Evolutionary conservation across 495 filamentous ascomycete genomes (phyloP).

Genomic region (Peziza echinospora): DNA sequence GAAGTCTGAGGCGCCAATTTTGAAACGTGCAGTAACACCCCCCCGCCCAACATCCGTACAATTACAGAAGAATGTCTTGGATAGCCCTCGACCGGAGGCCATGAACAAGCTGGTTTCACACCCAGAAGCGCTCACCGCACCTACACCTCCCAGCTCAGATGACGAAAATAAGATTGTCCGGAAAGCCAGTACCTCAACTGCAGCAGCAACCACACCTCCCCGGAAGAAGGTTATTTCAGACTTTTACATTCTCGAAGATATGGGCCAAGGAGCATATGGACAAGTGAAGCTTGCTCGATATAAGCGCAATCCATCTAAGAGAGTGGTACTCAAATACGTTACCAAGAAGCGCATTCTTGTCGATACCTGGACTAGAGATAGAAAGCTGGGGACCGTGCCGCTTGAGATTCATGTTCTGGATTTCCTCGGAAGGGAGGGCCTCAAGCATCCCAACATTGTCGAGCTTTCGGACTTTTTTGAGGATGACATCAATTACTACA

Average conservation of each 20-base stretch:
- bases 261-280: conserved; percentile 95
- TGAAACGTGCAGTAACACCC: conserved; percentile 41
- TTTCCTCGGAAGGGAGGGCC: conserved; percentile 68
- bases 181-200: conserved; percentile 1
- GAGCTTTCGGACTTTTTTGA: conserved; percentile 99
- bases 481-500: conserved; percentile 95
- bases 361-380: conserved; percentile 94
- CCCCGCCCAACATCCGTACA: conserved; percentile 30
- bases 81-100: conserved; percentile 46
- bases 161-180: conserved; percentile 10
- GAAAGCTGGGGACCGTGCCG: conserved; percentile 84
- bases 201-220: conserved; percentile 19
- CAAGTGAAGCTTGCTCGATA: conserved; percentile 92
- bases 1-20: conserved; percentile 34
- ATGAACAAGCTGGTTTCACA: conserved; percentile 21
- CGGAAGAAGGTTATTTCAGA: conserved; percentile 57
- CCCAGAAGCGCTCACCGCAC: background rate
- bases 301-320: conserved; percentile 50
- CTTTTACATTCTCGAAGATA: conserved; percentile 86
- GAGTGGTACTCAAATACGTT: conserved; percentile 91
- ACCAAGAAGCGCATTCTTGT: conserved; percentile 93
- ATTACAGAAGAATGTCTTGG: conserved; percentile 21
- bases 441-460: conserved; percentile 86
- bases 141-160: conserved; percentile 17
- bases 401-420: conserved; percentile 95